Evolutionary conservation across 208 protist genomes (phyloP), one percentile per base, ranked within the genome.

Genomic region (Trypanosoma lewisi): DNA sequence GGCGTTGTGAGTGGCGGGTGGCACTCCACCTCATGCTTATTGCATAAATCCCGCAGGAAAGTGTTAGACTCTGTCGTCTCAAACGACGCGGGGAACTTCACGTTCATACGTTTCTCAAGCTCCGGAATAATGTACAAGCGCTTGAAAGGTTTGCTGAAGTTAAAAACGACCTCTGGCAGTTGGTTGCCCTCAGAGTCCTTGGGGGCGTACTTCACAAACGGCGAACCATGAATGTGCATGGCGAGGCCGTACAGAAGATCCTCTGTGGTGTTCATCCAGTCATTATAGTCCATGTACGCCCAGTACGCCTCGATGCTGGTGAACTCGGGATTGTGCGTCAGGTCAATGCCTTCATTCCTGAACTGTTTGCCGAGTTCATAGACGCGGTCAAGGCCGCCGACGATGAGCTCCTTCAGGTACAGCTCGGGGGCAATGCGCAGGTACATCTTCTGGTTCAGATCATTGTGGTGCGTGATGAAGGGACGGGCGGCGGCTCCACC

Each of bases 241-340:
- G 99, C 98, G n/a, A 99, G 93, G 0, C 75, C 77, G 63, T 93
- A 71, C 7, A 97, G 66, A n/a, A 97, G 65, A 31, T 99, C 78
- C 85, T 99, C 99, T 6, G 98, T 99, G 11, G 98, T 69, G 0
- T 73, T 63, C 85, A 99, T 99, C 61, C 99, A 94, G 78, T 99
- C 99, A 56, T 99, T 85, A 85, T 99, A 99, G 76, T 99, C 99
- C 44, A 91, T 87, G 80, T 99, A 99, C 0, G 99, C 99, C 95
- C 90, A 97, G 84, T 99, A 99, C 65, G 98, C 99, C 81, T 99
- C 99, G 61, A 89, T 93, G 30, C 98, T 99, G n/a, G 99, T 99
- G 80, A 99, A 99, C 78, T 99, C 99, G 39, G 99, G 99, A 87
- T 99, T 99, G 88, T 99, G 99, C n/a, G 93, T 97, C 44, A 97